A percentile compares a stretch with the other conserved stretches of the same genome.
phyloP scores from a whole-genome alignment of 2,329 filamentous ascomycete genomes.

The Penicillium sp. region DNA sequence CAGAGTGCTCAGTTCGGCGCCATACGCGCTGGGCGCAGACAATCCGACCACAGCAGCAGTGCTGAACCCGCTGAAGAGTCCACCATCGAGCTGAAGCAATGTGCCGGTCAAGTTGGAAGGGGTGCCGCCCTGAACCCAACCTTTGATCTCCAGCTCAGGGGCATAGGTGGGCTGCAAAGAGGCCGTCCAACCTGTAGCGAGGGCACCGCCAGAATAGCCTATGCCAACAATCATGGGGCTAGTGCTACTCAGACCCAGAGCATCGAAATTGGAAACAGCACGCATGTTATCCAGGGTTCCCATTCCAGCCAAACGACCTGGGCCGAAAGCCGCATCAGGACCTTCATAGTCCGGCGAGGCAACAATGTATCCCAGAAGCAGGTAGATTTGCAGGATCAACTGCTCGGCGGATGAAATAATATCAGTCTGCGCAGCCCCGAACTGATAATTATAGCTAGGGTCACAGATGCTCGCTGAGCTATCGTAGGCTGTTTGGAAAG shows the following conservation, averaged over 20 bases:
- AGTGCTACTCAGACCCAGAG: constrained; percentile 14
- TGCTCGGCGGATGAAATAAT: constrained; percentile 36
- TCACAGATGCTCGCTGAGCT: constrained; percentile 25
- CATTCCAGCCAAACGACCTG: constrained; percentile 45
- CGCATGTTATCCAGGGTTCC: constrained; percentile 47
- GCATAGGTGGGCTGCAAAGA: constrained; percentile 55
- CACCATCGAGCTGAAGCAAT: constrained; percentile 21
- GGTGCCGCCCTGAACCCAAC: constrained; percentile 29
- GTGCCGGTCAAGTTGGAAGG: constrained; percentile 28
- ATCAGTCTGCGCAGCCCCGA: constrained; percentile 33
- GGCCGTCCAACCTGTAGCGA: constrained; percentile 54
- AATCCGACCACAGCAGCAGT: constrained; percentile 25
- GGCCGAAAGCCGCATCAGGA: constrained; percentile 45
- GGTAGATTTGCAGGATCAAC: constrained; percentile 34
- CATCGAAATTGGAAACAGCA: constrained; percentile 35
- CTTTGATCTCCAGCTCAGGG: constrained; percentile 49
- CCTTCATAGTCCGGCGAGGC: constrained; percentile 51
- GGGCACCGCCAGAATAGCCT: constrained; percentile 56
- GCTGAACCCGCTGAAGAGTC: constrained; percentile 25
- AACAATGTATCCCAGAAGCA: constrained; percentile 49
- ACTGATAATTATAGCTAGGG: constrained; percentile 30
- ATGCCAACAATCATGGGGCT: constrained; percentile 41
- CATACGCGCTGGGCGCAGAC: constrained; percentile 24
- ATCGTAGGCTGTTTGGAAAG: constrained; percentile 43
- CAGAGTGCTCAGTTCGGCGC: constrained; percentile 19